Percentiles rank a stretch among this genome's conserved stretches.
phyloP scores from a whole-genome alignment of 805 yeast species.

The Myxozyma lipomycoides region DNA sequence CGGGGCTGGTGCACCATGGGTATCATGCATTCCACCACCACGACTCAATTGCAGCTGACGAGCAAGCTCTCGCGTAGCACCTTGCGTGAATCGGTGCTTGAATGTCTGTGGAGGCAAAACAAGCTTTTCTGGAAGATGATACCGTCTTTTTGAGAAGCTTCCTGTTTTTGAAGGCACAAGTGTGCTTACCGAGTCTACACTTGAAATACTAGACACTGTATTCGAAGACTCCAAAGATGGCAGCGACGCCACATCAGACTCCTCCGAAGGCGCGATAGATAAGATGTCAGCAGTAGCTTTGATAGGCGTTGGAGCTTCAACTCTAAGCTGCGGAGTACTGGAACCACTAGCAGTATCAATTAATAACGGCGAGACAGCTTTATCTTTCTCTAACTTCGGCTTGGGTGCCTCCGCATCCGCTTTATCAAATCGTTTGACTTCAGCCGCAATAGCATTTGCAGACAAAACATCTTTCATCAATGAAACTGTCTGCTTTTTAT shows the following conservation, averaged over 20 bases:
- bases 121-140: constrained; percentile 17
- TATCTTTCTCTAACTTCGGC: neutral
- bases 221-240: neutral
- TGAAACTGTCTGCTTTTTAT: neutral
- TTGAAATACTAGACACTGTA: neutral
- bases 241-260: neutral
- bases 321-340: neutral
- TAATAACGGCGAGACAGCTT: neutral
- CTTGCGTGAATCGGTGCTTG: constrained; percentile 23
- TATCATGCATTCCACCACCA: constrained; percentile 13
- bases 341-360: neutral
- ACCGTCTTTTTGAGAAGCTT: constrained; percentile 11
- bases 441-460: neutral
- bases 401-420: neutral
- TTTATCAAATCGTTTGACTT: neutral
- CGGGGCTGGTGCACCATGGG: constrained; percentile 17
- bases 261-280: neutral
- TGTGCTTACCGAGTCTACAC: constrained; percentile 1
- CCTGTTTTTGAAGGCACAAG: neutral
- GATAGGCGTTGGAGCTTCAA: neutral
- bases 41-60: constrained; percentile 26
- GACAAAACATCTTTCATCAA: neutral
- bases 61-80: constrained; percentile 28
- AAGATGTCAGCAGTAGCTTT: neutral
- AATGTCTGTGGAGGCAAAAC: constrained; percentile 13